Percentiles rank a stretch among this genome's conserved stretches.
These are phyloP conservation scores for Pleurotus sapidus DNA, from an alignment of 768 basidiomycete genomes.

Conservation along the genomic window DNA sequence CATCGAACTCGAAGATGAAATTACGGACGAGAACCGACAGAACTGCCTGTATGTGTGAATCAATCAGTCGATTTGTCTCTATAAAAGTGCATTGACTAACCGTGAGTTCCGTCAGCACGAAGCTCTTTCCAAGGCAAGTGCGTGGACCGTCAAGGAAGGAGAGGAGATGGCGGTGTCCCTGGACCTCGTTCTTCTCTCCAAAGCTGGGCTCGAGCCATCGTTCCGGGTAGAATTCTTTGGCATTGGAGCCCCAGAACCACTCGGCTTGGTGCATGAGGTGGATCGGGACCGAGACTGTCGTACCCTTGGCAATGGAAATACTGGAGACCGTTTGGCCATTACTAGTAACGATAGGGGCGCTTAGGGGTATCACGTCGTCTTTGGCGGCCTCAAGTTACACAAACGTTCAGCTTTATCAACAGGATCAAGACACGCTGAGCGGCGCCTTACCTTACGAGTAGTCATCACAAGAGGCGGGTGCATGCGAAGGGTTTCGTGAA, in stretches of 20 bases:
- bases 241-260: conserved; percentile 58
- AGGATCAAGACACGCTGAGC: neutral
- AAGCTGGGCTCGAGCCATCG: conserved; percentile 48
- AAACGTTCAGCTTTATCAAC: neutral
- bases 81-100: conserved; percentile 14
- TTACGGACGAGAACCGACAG: conserved; percentile 38
- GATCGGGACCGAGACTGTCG: conserved; percentile 39
- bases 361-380: conserved; percentile 60
- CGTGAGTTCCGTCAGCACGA: conserved; percentile 46
- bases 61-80: neutral
- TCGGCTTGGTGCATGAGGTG: conserved; percentile 46
- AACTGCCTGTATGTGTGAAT: conserved; percentile 27
- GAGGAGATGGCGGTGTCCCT: conserved; percentile 47
- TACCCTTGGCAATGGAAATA: conserved; percentile 47
- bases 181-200: conserved; percentile 24
- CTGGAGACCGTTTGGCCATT: conserved; percentile 35
- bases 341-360: conserved; percentile 38
- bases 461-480: conserved; percentile 37
- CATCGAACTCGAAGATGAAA: conserved; percentile 36
- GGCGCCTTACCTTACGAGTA: conserved; percentile 32
- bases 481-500: conserved; percentile 41
- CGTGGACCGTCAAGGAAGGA: conserved; percentile 52
- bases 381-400: conserved; percentile 32
- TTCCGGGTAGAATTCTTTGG: conserved; percentile 58
- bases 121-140: conserved; percentile 45